Percentiles rank a stretch among this genome's conserved stretches.
Evolutionary conservation across 2,329 filamentous ascomycete genomes (phyloP).

Genomic region (Fusarium buxicola): DNA sequence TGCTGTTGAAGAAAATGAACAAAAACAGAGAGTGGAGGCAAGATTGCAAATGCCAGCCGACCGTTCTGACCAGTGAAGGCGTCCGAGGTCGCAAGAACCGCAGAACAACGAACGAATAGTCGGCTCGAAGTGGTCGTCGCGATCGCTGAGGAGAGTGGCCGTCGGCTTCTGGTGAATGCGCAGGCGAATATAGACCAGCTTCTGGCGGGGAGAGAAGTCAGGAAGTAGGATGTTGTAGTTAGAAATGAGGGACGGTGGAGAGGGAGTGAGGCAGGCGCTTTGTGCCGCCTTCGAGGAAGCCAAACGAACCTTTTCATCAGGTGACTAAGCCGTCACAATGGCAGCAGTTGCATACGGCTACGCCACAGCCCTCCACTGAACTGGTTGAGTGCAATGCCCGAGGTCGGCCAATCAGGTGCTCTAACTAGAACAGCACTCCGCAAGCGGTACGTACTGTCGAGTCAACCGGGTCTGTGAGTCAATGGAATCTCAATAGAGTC

Average conservation of each 20-base stretch:
- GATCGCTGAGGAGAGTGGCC: no score
- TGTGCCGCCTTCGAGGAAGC: constrained; percentile 18
- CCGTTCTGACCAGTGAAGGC: no score
- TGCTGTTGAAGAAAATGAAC: no score
- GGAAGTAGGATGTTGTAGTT: constrained; percentile 44
- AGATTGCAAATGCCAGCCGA: no score
- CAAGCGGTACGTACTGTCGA: constrained; percentile 35
- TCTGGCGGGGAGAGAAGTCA: constrained; percentile 51
- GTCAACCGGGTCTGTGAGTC: constrained; percentile 35
- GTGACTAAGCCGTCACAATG: constrained; percentile 33
- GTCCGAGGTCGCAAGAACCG: no score
- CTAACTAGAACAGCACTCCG: constrained; percentile 27
- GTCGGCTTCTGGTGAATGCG: constrained; percentile 23
- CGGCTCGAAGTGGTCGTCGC: no score
- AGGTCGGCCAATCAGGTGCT: constrained; percentile 40
- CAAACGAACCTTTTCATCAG: not conserved
- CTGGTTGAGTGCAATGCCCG: constrained; percentile 15
- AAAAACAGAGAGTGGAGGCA: no score
- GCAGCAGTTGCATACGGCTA: no score
- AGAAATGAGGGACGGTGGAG: constrained; percentile 31
- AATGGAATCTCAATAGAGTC: constrained; percentile 38
- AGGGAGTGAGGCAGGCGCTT: constrained; percentile 29
- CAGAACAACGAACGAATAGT: no score
- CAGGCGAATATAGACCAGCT: constrained; percentile 50
- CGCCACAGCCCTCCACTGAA: no score